A percentile compares a stretch with the other conserved stretches of the same genome.
Conservation (phyloP, 495 filamentous ascomycete species). For the Hypoxylon perforatum region DNA sequence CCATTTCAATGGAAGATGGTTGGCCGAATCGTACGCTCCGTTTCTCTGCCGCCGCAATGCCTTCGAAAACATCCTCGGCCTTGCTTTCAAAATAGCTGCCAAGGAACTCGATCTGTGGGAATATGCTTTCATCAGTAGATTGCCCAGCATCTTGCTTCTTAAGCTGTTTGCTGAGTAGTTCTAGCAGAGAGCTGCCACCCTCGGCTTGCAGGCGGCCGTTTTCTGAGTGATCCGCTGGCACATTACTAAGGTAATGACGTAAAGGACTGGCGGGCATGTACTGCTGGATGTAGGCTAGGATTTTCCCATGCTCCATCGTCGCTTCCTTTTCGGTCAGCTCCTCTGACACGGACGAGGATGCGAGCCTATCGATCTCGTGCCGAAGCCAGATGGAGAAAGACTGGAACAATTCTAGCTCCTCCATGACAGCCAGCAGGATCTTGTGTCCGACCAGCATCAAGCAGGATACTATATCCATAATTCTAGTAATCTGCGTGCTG, state of each 20-base stretch:
- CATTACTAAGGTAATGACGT: slow-evolving; percentile 52
- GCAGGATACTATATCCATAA: slow-evolving; percentile 78
- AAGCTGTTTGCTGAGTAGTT: slow-evolving; percentile 60
- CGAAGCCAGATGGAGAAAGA: slow-evolving; percentile 88
- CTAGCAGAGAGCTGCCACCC: slow-evolving; percentile 51
- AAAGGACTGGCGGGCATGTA: slow-evolving; percentile 61
- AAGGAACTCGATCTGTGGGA: slow-evolving; percentile 58
- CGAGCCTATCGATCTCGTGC: slow-evolving; percentile 78
- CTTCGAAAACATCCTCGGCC: slow-evolving; percentile 56
- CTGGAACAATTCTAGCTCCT: slow-evolving; percentile 81
- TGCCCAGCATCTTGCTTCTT: slow-evolving; percentile 53
- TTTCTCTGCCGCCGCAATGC: slow-evolving; percentile 66
- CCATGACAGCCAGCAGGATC: slow-evolving; percentile 74
- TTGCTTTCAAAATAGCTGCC: slow-evolving; percentile 54
- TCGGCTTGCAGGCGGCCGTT: slow-evolving; percentile 49
- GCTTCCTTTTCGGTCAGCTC: slow-evolving; percentile 67
- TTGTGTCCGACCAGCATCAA: slow-evolving; percentile 79
- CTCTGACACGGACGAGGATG: slow-evolving; percentile 57
- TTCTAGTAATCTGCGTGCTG: slow-evolving; percentile 57
- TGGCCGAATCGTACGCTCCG: slow-evolving; percentile 65
- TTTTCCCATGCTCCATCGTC: slow-evolving; percentile 63
- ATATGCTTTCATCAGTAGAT: slow-evolving; percentile 50
- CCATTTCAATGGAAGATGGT: slow-evolving; percentile 49
- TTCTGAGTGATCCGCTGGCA: slow-evolving; percentile 43
- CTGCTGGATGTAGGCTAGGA: slow-evolving; percentile 63